A percentile compares a stretch with the other conserved stretches of the same genome.
phyloP scores from a whole-genome alignment of 306 rosid species.

The Quercus cerris region DNA sequence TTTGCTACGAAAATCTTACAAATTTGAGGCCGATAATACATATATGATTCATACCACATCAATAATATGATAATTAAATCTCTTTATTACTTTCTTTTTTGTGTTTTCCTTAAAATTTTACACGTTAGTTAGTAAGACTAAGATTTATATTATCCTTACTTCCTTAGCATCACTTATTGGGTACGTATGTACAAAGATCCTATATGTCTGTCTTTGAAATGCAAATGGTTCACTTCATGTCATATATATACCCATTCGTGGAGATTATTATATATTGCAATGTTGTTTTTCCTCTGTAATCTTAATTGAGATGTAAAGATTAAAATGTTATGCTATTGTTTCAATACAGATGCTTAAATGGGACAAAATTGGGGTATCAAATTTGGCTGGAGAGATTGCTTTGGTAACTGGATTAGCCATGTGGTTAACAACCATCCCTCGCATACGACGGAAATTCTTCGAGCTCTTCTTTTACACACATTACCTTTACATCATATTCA shows the following conservation, averaged over 20 bases:
- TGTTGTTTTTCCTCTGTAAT: not conserved
- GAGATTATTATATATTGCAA: not conserved
- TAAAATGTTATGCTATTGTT: not conserved
- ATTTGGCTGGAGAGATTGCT: constrained; percentile 69
- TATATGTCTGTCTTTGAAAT: too few species aligned
- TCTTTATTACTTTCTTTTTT: too few species aligned
- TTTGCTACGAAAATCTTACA: too few species aligned
- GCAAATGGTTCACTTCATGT: not conserved
- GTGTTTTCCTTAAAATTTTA: too few species aligned
- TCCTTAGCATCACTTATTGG: too few species aligned
- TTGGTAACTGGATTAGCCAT: constrained; percentile 48
- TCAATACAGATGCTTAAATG: constrained; percentile 57
- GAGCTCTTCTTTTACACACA: constrained; percentile 78
- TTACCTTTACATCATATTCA: constrained; percentile 61
- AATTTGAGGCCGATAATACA: too few species aligned
- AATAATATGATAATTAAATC: too few species aligned
- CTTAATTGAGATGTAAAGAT: not conserved
- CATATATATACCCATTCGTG: not conserved
- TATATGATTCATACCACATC: too few species aligned
- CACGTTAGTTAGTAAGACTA: too few species aligned
- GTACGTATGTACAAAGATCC: too few species aligned
- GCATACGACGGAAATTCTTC: constrained; percentile 55
- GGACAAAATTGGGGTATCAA: constrained; percentile 44
- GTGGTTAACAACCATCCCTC: constrained; percentile 62
- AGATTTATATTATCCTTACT: too few species aligned